Conservation (phyloP, 495 filamentous ascomycete species). For the Tuber borchii region DNA sequence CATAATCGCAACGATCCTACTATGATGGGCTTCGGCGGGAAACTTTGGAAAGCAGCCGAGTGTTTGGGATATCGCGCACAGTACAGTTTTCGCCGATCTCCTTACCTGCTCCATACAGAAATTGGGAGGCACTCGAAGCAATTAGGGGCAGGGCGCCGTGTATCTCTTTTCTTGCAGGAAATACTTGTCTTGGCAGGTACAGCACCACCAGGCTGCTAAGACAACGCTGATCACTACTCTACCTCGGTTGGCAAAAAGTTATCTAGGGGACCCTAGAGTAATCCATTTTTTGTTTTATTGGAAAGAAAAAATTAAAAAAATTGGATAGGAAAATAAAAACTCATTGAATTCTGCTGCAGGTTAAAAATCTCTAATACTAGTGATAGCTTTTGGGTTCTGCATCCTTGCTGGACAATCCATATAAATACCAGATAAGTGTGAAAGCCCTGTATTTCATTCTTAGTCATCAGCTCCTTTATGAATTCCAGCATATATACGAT, state of each 20-base stretch:
- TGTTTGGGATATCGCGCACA: not conserved
- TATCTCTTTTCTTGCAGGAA: not conserved
- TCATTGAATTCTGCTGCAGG: not conserved
- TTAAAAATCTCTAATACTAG: not conserved
- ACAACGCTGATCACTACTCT: not conserved
- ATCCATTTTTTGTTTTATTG: not conserved
- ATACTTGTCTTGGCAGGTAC: not conserved
- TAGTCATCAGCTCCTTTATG: not conserved
- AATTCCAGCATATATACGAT: not conserved
- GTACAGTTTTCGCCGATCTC: not conserved
- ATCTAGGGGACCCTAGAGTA: too few relatives aligned
- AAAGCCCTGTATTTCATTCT: not conserved
- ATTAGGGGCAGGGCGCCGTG: not conserved
- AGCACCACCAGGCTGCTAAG: not conserved
- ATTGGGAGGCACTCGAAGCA: not conserved
- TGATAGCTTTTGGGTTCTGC: not conserved
- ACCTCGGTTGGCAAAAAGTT: not conserved
- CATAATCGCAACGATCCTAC: not conserved
- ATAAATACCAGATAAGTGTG: not conserved
- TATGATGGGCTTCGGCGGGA: not conserved
- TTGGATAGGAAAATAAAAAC: too few relatives aligned
- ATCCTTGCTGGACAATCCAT: not conserved
- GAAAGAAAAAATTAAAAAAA: too few relatives aligned
- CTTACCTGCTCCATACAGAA: not conserved
- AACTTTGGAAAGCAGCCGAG: not conserved